Evolutionary conservation across 148 eudicot species (phyloP).

Genomic region (Arbutus unedo): DNA sequence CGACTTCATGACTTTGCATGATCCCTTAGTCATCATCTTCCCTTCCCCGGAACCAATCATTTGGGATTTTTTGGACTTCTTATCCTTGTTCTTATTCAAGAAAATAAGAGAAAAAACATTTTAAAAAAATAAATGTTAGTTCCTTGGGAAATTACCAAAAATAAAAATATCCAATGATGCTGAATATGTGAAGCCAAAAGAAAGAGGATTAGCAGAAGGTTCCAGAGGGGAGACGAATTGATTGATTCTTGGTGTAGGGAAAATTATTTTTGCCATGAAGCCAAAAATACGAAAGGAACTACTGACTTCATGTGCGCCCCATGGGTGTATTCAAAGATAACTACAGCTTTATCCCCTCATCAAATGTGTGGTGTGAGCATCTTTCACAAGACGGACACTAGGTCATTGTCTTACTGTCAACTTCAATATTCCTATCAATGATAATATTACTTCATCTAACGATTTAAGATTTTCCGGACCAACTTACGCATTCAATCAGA

Average conservation of each 20-base stretch:
- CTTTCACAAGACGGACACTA: background rate
- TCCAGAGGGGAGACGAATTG: background rate
- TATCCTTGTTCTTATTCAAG: background rate
- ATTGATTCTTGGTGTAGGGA: background rate
- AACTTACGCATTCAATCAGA: too few relatives aligned
- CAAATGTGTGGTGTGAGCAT: background rate
- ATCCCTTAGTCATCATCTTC: too few relatives aligned
- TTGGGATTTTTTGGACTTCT: background rate
- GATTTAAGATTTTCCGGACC: too few relatives aligned
- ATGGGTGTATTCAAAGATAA: background rate
- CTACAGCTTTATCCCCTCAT: background rate
- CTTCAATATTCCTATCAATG: too few relatives aligned
- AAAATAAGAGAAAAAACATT: background rate
- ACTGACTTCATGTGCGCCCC: background rate
- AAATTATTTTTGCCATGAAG: background rate
- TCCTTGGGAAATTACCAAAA: background rate
- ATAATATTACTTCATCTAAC: too few relatives aligned
- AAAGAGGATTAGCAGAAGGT: background rate
- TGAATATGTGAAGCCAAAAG: background rate
- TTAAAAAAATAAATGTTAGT: background rate
- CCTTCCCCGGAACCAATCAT: background rate
- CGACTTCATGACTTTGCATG: too few relatives aligned
- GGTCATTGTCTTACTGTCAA: background rate
- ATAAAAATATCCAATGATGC: background rate
- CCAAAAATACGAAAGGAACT: background rate